Base-by-base conservation (phyloP, 345 rosid species). In the Hibiscus mutabilis region DNA sequence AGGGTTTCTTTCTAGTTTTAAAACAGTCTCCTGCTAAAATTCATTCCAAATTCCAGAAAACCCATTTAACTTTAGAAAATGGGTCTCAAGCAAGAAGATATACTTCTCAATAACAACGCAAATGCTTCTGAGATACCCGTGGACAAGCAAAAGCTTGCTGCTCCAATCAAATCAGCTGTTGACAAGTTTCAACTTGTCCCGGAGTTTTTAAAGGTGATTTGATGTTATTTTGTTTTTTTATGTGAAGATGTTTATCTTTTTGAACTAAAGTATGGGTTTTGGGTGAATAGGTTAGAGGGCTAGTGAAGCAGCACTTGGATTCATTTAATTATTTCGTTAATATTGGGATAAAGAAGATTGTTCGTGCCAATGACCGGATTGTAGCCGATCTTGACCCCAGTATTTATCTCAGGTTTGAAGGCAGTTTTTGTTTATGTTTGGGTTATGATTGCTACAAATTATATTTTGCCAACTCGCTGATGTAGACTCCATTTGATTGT, bases 231-330 rank as follows among this genome's bases (percentile, higher is more conserved):
- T 59, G 11, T 31, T 62, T 10, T 25, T 56, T 56, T 9, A 0
- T 47, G 15, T n/a, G 0, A 51, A 60, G 1, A 1, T 14, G 18
- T 21, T 57, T 27, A 9, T 15, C 0, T 52, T 70, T 66, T 27
- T 18, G 53, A 27, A 46, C 44, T 27, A 31, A 49, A 11, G 11
- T 29, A n/a, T 29, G 46, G 27, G 29, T 69, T 37, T 6, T 29
- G 15, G 21, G 21, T 5, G n/a, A 22, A 0, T 56, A 93, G 98
- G 89, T 87, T 55, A 83, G 95, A 77, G 98, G 98, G 63, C 79
- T 91, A 68, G 98, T 94, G 87, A 94, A 90, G 88, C 96, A 94
- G 63, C 98, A 90, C 68, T 66, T 94, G 74, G 37, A 33, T 33
- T 33, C 37, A 4, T 33, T 33, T 33, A 33, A 33, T 33, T 33